Evolutionary conservation across 768 basidiomycete species (phyloP).

Genomic region (Leccinum imitatum): DNA sequence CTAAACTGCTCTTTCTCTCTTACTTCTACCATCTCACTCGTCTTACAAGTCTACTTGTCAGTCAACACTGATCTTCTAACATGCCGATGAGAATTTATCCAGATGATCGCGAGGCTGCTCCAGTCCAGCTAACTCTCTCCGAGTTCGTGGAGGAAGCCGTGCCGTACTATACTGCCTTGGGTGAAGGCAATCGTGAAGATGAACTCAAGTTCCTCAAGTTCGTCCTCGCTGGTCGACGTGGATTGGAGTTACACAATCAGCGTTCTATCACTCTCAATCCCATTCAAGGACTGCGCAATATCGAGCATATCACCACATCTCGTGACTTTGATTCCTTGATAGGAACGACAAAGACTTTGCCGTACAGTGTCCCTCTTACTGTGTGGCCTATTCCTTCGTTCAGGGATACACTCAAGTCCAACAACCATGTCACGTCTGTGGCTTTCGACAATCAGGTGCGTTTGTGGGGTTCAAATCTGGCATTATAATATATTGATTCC

Average conservation of each 20-base stretch:
- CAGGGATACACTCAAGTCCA: neutral
- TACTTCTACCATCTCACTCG: neutral
- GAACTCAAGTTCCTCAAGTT: neutral
- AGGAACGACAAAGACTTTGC: neutral
- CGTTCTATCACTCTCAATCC: neutral
- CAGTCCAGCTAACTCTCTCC: neutral
- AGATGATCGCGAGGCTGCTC: neutral
- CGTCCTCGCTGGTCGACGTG: neutral
- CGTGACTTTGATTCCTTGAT: neutral
- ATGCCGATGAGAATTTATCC: neutral
- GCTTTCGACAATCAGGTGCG: neutral
- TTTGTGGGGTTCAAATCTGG: neutral
- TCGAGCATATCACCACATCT: neutral
- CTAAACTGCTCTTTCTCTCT: neutral
- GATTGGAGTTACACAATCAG: neutral
- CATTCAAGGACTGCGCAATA: neutral
- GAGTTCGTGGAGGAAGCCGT: neutral
- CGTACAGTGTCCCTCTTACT: neutral
- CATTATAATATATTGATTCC: neutral
- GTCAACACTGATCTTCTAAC: neutral
- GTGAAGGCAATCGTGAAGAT: neutral
- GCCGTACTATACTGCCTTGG: neutral
- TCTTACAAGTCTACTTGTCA: neutral
- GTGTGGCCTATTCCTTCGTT: conserved; percentile 2
- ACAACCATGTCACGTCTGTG: neutral